phyloP scores from a whole-genome alignment of 305 asterid genomes.

The Salvia sclarea region DNA sequence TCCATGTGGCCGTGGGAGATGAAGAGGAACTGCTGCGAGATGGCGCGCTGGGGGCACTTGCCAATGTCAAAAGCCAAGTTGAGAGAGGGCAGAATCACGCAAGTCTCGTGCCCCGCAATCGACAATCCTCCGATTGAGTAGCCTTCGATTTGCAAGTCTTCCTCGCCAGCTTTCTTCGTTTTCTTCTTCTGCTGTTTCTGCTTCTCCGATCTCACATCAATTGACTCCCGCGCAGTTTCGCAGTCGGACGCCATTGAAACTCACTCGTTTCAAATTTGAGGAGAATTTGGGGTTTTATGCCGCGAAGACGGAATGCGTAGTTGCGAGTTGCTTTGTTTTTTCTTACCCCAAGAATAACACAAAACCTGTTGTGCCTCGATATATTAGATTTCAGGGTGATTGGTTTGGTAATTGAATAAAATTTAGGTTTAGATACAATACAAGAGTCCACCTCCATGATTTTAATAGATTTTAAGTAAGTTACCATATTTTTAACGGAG shows the following conservation, averaged over 20 bases:
- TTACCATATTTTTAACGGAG: too few relatives aligned
- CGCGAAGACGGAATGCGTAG: not conserved
- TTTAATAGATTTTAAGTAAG: too few relatives aligned
- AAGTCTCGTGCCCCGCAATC: constrained; percentile 92
- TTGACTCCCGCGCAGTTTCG: constrained; percentile 11
- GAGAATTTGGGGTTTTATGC: not conserved
- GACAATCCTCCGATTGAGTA: constrained; percentile 77
- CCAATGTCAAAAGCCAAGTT: constrained; percentile 89
- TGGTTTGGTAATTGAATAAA: too few relatives aligned
- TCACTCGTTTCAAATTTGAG: not conserved
- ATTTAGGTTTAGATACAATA: too few relatives aligned
- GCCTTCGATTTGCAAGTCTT: constrained; percentile 62
- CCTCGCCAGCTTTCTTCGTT: constrained; percentile 47
- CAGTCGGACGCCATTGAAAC: constrained; percentile 31
- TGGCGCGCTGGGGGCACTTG: constrained; percentile 93
- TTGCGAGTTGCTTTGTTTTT: not conserved
- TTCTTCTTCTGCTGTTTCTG: constrained; percentile 38
- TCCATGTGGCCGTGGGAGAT: constrained; percentile 99
- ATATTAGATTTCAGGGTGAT: too few relatives aligned
- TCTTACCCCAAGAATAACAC: too few relatives aligned
- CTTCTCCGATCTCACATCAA: constrained; percentile 27
- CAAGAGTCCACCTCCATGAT: too few relatives aligned
- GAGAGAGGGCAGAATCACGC: constrained; percentile 77
- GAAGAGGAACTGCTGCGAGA: constrained; percentile 87
- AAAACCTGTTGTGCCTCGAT: too few relatives aligned